Conservation (phyloP, 768 basidiomycete genomes). For the Cystobasidiopsis lactophilus region DNA sequence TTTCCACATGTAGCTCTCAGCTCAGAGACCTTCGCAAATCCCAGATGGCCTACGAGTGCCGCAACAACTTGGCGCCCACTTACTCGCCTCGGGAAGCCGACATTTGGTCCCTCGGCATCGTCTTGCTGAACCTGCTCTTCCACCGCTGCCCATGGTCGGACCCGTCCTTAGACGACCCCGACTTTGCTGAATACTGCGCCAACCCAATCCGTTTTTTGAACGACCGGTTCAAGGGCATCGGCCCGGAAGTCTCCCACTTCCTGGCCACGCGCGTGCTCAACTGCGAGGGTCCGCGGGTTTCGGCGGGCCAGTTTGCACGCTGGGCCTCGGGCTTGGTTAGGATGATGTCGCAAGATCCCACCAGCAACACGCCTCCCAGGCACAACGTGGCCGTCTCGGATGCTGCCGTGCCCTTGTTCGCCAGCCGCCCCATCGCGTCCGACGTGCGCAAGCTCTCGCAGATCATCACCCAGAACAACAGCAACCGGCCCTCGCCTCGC, state of each 20-base stretch:
- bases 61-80: conserved; percentile 85
- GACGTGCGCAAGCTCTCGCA: background rate
- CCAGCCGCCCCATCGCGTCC: conserved; percentile 8
- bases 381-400: conserved; percentile 13
- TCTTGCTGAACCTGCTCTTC: conserved; percentile 97
- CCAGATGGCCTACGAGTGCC: conserved; percentile 47
- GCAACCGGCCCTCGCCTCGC: conserved; percentile 7
- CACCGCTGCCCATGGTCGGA: conserved; percentile 98
- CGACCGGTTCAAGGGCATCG: conserved; percentile 52
- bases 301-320: conserved; percentile 58
- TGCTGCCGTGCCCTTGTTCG: conserved; percentile 18
- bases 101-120: conserved; percentile 96
- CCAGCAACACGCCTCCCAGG: background rate
- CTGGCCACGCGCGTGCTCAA: conserved; percentile 57
- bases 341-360: conserved; percentile 13
- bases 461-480: background rate
- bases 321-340: conserved; percentile 55
- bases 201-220: conserved; percentile 71
- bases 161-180: conserved; percentile 56
- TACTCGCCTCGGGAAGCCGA: conserved; percentile 89
- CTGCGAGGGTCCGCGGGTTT: conserved; percentile 31
- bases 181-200: conserved; percentile 57
- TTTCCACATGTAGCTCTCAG: conserved; percentile 3
- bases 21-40: background rate
- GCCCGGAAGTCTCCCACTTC: conserved; percentile 54